Conservation (phyloP, 1,284 basidiomycete species). For the Ganoderma leucocontextum region DNA sequence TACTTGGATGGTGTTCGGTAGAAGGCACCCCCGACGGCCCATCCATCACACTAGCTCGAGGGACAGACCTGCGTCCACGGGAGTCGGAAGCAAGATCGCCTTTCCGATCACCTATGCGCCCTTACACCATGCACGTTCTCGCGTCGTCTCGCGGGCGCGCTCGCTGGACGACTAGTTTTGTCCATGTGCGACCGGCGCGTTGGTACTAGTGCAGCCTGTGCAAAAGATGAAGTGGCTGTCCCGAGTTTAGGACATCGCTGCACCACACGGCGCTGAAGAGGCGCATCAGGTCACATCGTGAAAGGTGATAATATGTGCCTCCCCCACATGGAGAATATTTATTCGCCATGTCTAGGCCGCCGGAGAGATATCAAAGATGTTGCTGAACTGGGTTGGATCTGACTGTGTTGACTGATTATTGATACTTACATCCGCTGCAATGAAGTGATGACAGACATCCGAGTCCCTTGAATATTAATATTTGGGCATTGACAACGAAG, state of each 20-base stretch:
- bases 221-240: slow-evolving; percentile 1
- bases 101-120: background rate
- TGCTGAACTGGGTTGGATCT: background rate
- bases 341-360: background rate
- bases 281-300: background rate
- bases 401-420: background rate
- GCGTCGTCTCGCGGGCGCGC: too few relatives aligned
- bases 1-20: background rate
- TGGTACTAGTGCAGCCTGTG: background rate
- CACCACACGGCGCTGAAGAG: background rate
- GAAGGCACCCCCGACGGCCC: background rate
- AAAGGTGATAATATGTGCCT: background rate
- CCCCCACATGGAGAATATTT: background rate
- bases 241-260: background rate
- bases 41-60: slow-evolving; percentile 3
- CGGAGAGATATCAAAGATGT: background rate
- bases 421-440: background rate
- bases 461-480: too few relatives aligned
- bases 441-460: background rate
- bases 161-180: background rate
- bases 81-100: background rate
- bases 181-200: background rate
- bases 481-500: too few relatives aligned
- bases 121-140: background rate
- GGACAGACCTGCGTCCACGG: background rate